These are phyloP conservation scores for Dissophora ornata DNA, from an alignment of 192 early-diverging fungal genomes.

Conservation along the genomic window DNA sequence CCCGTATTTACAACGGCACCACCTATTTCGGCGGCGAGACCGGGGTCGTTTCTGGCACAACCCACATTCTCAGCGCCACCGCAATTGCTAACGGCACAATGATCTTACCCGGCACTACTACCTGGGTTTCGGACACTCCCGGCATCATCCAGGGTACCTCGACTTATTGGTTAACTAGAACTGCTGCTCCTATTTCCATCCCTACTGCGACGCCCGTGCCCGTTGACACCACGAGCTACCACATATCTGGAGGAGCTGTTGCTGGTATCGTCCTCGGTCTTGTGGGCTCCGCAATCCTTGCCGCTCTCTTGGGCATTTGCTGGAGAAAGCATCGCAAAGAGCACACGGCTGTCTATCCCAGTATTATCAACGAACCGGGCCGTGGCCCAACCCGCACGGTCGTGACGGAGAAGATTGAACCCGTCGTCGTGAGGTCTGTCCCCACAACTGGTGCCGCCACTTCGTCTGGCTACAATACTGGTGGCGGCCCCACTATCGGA, in stretches of 20 bases:
- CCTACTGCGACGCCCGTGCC: too few species aligned
- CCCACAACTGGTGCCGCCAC: background rate
- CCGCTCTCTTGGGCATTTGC: constrained; percentile 32
- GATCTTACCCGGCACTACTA: background rate
- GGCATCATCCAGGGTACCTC: background rate
- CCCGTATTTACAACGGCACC: constrained; percentile 4
- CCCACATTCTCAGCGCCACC: constrained; percentile 10
- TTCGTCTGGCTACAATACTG: background rate
- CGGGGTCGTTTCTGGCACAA: constrained; percentile 8
- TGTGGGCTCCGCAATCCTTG: constrained; percentile 7
- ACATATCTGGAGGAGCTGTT: constrained; percentile 35
- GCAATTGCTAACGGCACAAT: background rate
- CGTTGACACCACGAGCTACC: background rate
- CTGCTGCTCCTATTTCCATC: too few species aligned
- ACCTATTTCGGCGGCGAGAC: constrained; percentile 23
- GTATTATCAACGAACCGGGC: background rate
- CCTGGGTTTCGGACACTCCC: constrained; percentile 8
- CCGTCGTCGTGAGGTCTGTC: constrained; percentile 42
- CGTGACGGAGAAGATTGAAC: constrained; percentile 52
- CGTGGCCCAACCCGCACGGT: constrained; percentile 38
- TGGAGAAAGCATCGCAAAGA: constrained; percentile 45
- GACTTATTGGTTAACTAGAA: too few species aligned
- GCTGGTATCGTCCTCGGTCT: constrained; percentile 43
- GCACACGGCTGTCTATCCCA: constrained; percentile 17
- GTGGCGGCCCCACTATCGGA: too few species aligned